Evolutionary conservation across 345 rosid genomes (phyloP), one percentile per base, ranked within the genome.

Genomic region (Salix brachista): DNA sequence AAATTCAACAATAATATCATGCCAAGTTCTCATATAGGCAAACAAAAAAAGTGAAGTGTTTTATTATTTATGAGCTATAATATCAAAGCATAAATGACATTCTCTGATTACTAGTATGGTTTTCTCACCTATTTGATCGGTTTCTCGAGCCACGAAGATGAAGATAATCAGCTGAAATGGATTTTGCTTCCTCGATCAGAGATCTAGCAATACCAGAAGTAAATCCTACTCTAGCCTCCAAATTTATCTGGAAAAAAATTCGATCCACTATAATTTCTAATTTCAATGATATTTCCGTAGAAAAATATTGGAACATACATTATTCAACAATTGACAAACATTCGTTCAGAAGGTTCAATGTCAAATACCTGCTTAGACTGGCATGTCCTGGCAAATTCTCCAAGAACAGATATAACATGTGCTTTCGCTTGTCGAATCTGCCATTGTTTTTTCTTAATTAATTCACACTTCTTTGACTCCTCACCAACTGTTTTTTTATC

Each of bases 141-240:
- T n/a, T 83, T 84, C 85, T 80, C n/a, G 89, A 83, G 82, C 94
- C 87, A 17, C 75, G 88, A 69, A 95, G 91, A 65, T 93, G 84
- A 71, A 95, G 90, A 80, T 79, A 90, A 50, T 89, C 88, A 62
- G 97, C 94, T 37, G 92, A 88, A 80, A 88, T 82, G 44, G 94
- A 90, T 74, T 89, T 90, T 56, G 89, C 89, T 87, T 91, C 99
- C 77, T 91, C 80, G 26, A 90, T 80, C 25, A 93, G 84, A 58
- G 96, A 93, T 84, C 75, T 90, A 58, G 85, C 88, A 4, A 89
- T 67, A 75, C 86, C 83, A n/a, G 91, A 73, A 84, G 90, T 87
- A 78, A 89, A 85, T 19, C 93, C 90, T 19, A 95, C 90, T 83
- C 83, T 90, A 66, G 99, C 99, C 83, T 93, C 99, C 88, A 95